These are phyloP conservation scores for Aureobasidium leucospermi DNA, from an alignment of 2,329 filamentous ascomycete genomes.

Conservation along the genomic window DNA sequence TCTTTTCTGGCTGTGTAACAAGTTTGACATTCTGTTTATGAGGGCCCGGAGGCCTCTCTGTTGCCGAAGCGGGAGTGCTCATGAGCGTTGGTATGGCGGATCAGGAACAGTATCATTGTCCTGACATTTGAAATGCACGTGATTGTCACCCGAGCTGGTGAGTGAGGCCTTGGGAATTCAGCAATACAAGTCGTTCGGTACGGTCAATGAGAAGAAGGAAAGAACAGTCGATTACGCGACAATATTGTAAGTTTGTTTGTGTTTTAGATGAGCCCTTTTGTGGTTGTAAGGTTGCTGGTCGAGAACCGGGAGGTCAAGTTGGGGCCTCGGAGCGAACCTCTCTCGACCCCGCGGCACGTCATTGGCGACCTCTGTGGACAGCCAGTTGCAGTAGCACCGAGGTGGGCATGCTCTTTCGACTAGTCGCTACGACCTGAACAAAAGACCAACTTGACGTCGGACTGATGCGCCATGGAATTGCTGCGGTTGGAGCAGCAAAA, in stretches of 20 bases:
- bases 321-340: constrained; percentile 8
- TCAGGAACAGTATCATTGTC: background rate
- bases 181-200: no score
- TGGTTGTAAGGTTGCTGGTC: background rate
- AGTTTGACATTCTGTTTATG: constrained; percentile 3
- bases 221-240: background rate
- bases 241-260: background rate
- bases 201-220: no score
- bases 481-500: constrained; percentile 69
- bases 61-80: constrained; percentile 7
- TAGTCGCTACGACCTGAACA: background rate
- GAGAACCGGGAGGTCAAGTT: background rate
- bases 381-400: background rate
- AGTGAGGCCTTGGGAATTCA: background rate
- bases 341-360: constrained; percentile 6
- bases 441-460: background rate
- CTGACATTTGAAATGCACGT: constrained; percentile 5
- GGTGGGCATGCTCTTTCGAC: background rate
- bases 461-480: constrained; percentile 44
- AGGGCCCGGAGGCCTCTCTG: constrained; percentile 14
- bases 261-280: background rate
- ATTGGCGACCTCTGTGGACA: background rate
- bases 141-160: background rate
- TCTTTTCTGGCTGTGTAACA: background rate
- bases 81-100: constrained; percentile 7